Base-by-base conservation (phyloP, 2,329 filamentous ascomycete species). In the Cladorrhinum sp. region DNA sequence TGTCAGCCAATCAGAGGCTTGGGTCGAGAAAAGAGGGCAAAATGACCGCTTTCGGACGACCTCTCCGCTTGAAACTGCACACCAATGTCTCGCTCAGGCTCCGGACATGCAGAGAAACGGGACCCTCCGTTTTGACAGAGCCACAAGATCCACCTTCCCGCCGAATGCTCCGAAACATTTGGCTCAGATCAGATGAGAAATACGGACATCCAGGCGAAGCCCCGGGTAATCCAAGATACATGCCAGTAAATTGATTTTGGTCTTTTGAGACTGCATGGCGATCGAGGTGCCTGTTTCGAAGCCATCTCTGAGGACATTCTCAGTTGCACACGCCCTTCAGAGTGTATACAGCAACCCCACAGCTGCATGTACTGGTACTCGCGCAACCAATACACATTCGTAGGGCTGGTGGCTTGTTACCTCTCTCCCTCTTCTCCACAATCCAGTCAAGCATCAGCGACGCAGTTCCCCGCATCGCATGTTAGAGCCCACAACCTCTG, bases 371-470 rank as follows among this genome's bases (percentile, higher is more conserved):
- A 45, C 41, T 45, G 41, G 41, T 45, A 45, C 41, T 45, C 41
- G 41, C n/a, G 18, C 4, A 45, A 22, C 41, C 41, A 45, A 38
- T 32, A 24, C 29, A 55, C 32, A 41, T 27, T 56, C 53, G 41
- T 56, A 56, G 53, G 53, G 53, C 53, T 56, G 53, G 53, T 56
- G 53, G 53, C 53, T 56, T 56, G 41, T 45, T 45, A 36, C 53
- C 23, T 27, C 36, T 24, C 18, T 27, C 36, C 38, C 49, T 56
- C 53, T 56, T 38, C 53, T n/a, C 48, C 53, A 56, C 27, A 25
- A 32, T 48, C 23, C 41, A 45, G 5, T 25, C 32, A 27, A 49
- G 53, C 36, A 24, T 56, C 38, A 56, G 38, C 24, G 23, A 22
- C 12, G 22, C 23, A 2, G 36, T 55, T 45, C 53, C 38, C 53